Evolutionary conservation across 805 yeast genomes (phyloP).

Genomic region (Wickerhamiella shivajii): DNA sequence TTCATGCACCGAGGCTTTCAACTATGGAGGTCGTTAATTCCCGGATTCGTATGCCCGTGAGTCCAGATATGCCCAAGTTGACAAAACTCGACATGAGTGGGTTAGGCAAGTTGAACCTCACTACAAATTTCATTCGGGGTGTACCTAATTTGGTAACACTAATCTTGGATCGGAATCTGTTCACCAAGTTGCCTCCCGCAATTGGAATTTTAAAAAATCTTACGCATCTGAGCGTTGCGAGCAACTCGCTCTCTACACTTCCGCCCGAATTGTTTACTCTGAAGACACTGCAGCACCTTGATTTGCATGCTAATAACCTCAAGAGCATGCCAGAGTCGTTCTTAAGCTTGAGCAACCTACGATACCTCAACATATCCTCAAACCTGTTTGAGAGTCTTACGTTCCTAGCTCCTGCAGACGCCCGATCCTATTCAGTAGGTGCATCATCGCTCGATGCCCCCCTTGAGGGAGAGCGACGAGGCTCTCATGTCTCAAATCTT

Average conservation of each 20-base stretch:
- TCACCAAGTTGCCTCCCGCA: conserved; percentile 59
- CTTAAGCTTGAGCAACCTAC: conserved; percentile 37
- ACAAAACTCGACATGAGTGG: conserved; percentile 63
- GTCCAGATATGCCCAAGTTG: conserved; percentile 40
- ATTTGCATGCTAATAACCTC: conserved; percentile 73
- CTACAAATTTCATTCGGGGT: conserved; percentile 44
- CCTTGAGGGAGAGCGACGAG: too few species aligned
- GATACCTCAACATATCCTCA: conserved; percentile 19
- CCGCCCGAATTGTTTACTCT: conserved; percentile 55
- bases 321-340: conserved; percentile 51
- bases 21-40: neutral
- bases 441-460: too few species aligned
- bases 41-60: conserved; percentile 29
- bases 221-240: conserved; percentile 51
- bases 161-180: conserved; percentile 65
- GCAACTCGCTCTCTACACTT: conserved; percentile 57
- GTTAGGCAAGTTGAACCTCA: conserved; percentile 67
- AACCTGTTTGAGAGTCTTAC: conserved; percentile 15
- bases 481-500: too few species aligned
- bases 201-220: conserved; percentile 45
- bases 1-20: conserved; percentile 2
- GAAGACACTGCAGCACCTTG: conserved; percentile 46
- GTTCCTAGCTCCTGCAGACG: neutral
- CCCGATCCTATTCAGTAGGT: too few species aligned
- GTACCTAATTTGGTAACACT: conserved; percentile 58